Base-by-base conservation (phyloP, 495 filamentous ascomycete genomes). In the Hyaloscypha bicolor region DNA sequence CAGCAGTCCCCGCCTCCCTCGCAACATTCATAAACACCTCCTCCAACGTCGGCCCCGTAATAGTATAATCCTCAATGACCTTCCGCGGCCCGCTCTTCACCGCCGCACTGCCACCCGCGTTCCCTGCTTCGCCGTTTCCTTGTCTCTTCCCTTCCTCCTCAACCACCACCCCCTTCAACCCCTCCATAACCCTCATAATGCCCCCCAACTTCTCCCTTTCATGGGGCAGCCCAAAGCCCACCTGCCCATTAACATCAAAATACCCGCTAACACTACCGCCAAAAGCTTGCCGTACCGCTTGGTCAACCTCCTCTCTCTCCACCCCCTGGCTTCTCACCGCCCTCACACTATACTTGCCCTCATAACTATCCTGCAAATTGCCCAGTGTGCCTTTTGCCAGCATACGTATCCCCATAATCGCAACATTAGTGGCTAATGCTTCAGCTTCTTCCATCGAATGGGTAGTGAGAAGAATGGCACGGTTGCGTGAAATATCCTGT, bases 371-470 rank as follows among this genome's bases (percentile, higher is more conserved):
- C 30, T 81, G 75, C 31, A 85, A 67, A 22, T 75, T 67, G 25
- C 74, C 72, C 0, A 77, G 76, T 2, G 80, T 79, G 6, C 81
- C 82, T 16, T 80, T 69, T 9, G 81, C 80, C 4, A 84, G 74
- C 77, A 85, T 81, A 19, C 69, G 69, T 35, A 72, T 77, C 1
- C 80, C 80, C 72, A 85, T 77, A 64, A 85, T 81, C 21, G 79
- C 82, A 5, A 80, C 81, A 31, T 79, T 77, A 52, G 81, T 74
- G 2, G 81, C 81, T 22, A 85, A 74, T 14, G 81, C 79, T 60
- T 83, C 80, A 14, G 82, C 82, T 73, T 85, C 82, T 68, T 84
- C 82, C 82, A 84, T 84, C 4, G 72, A 76, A 67, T 85, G 82
- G 4, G 82, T 85, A 67, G 79, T 81, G 14, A 81, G 66, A 1